A percentile compares a stretch with the other conserved stretches of the same genome.
These are phyloP conservation scores for Vitis hybrid DNA, from an alignment of 177 flowering plant genomes.

Conservation along the genomic window DNA sequence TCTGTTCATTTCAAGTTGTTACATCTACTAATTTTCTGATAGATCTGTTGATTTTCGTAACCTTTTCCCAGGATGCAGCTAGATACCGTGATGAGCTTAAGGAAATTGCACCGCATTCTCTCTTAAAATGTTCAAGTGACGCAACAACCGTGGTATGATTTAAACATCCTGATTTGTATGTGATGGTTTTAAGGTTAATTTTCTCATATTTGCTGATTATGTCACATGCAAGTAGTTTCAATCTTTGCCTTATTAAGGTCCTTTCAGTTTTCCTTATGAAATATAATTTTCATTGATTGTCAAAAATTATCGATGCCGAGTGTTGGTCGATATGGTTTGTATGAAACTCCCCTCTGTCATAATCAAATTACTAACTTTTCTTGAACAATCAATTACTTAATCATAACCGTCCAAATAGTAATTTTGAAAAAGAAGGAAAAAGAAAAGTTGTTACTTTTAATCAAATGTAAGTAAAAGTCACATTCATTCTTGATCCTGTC, in stretches of 20 bases:
- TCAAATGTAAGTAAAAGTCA: no score
- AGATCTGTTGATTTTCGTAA: neutral
- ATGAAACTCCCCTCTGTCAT: neutral
- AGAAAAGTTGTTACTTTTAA: neutral
- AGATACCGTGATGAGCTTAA: constrained; percentile 71
- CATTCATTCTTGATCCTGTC: no score
- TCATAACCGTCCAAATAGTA: neutral
- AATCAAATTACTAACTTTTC: neutral
- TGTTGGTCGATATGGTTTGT: neutral
- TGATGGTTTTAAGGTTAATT: neutral
- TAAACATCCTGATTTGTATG: no score
- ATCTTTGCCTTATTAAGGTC: neutral
- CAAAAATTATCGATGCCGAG: neutral
- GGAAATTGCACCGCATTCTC: constrained; percentile 72
- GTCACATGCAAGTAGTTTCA: neutral
- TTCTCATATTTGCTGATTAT: neutral
- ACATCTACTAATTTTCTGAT: neutral
- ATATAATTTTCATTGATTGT: neutral
- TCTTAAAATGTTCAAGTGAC: constrained; percentile 89
- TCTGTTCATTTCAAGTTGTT: neutral
- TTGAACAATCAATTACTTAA: neutral
- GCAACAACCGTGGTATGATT: constrained; percentile 83
- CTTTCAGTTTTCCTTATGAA: neutral
- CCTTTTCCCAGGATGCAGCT: constrained; percentile 75
- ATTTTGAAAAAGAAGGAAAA: neutral